Conservation (phyloP, 2,329 filamentous ascomycete genomes). For the Alternaria triticina region DNA sequence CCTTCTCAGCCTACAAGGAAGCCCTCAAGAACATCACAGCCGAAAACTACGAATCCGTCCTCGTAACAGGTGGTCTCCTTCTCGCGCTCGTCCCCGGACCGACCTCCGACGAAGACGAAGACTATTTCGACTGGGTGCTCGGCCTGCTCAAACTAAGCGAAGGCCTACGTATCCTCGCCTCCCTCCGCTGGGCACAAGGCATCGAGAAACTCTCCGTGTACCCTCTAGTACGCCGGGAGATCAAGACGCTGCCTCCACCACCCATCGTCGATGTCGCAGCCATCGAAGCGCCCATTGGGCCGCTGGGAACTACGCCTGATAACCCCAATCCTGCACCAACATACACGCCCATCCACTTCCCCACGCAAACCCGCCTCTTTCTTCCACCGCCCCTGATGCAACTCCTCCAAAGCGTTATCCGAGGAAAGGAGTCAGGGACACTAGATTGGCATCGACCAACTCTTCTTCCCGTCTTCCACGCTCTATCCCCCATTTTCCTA, state of each 20-base stretch:
- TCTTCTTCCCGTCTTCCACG: conserved; percentile 37
- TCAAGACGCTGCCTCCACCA: conserved; percentile 36
- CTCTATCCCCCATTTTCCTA: conserved; percentile 41
- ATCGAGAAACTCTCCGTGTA: conserved; percentile 42
- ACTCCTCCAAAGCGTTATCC: conserved; percentile 24
- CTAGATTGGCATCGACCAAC: conserved; percentile 29
- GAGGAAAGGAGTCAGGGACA: conserved; percentile 13
- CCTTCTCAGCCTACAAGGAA: conserved; percentile 33
- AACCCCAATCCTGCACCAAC: conserved; percentile 37
- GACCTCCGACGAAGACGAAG: conserved; percentile 5
- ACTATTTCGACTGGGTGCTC: conserved; percentile 32
- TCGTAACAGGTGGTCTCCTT: conserved; percentile 34
- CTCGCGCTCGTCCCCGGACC: conserved; percentile 30
- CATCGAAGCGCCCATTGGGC: conserved; percentile 13
- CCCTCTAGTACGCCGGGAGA: conserved; percentile 36
- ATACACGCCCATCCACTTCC: conserved; percentile 17
- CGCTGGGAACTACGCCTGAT: conserved; percentile 25
- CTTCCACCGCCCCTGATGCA: conserved; percentile 36
- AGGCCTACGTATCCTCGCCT: conserved; percentile 38
- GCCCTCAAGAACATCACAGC: conserved; percentile 37
- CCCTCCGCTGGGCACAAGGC: conserved; percentile 36
- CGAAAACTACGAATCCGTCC: conserved; percentile 41
- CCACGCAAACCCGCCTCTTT: conserved; percentile 26
- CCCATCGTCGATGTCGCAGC: conserved; percentile 17
- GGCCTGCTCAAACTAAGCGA: conserved; percentile 38